These are phyloP conservation scores for Mycosphaerella sp. DNA, from an alignment of 2,329 filamentous ascomycete genomes.

Conservation along the genomic window DNA sequence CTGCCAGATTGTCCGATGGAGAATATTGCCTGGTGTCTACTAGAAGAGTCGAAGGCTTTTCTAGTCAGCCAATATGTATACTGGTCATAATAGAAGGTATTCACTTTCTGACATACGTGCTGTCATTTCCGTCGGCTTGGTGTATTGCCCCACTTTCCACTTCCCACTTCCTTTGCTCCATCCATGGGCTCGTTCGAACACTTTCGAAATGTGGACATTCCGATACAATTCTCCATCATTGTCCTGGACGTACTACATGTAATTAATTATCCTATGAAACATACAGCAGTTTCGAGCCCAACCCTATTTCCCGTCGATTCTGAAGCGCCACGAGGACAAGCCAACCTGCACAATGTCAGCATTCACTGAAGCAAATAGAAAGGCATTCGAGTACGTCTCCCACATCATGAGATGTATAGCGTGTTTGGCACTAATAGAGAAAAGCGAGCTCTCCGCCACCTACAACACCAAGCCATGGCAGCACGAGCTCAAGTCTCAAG, in stretches of 20 bases:
- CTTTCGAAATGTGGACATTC: too few species aligned
- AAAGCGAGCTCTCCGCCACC: slow-evolving; percentile 30
- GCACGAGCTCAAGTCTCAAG: slow-evolving; percentile 27
- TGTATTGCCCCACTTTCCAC: neutral
- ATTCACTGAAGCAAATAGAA: slow-evolving; percentile 33
- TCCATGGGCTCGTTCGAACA: too few species aligned
- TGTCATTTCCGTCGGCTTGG: too few species aligned
- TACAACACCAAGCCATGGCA: slow-evolving; percentile 34
- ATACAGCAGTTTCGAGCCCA: too few species aligned
- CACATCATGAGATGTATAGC: neutral
- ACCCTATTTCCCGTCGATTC: neutral
- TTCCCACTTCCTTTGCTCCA: too few species aligned
- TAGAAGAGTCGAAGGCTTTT: slow-evolving; percentile 35
- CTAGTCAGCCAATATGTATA: neutral
- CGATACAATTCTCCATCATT: too few species aligned
- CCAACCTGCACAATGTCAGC: slow-evolving; percentile 24
- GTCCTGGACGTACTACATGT: too few species aligned
- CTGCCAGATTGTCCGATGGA: slow-evolving; percentile 70
- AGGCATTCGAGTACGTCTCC: slow-evolving; percentile 30
- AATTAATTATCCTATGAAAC: too few species aligned
- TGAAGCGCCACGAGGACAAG: neutral
- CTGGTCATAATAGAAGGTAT: neutral
- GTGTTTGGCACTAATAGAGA: neutral
- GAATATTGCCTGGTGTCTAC: slow-evolving; percentile 82
- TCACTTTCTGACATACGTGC: neutral